A percentile compares a stretch with the other conserved stretches of the same genome.
These are phyloP conservation scores for Nicotiana attenuata DNA, from an alignment of 257 asterid genomes.

Conservation along the genomic window DNA sequence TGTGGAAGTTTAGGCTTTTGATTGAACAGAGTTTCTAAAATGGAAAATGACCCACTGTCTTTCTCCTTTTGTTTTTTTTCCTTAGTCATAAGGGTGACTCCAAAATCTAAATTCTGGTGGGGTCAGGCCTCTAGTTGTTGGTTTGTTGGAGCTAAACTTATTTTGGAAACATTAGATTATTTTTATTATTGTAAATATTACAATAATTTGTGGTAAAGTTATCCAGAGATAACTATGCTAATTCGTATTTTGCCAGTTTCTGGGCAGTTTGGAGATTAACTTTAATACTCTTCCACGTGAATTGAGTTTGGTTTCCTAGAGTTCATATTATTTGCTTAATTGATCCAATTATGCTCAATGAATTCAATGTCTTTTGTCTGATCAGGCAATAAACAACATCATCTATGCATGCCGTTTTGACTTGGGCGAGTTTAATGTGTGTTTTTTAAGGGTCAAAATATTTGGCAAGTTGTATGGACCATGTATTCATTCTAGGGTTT, in stretches of 20 bases:
- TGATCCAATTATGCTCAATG: neutral
- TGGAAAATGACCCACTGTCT: conserved; percentile 48
- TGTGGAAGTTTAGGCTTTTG: conserved; percentile 22
- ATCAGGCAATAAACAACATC: neutral
- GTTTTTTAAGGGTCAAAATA: neutral
- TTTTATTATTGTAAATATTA: neutral
- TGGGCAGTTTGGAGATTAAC: too few species aligned
- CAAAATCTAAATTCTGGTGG: neutral
- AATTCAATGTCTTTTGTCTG: neutral
- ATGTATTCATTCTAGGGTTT: too few species aligned
- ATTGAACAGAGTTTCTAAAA: conserved; percentile 46
- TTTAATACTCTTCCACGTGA: too few species aligned
- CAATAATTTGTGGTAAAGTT: neutral
- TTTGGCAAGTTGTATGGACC: neutral
- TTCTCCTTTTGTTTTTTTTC: neutral
- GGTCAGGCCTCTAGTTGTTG: neutral
- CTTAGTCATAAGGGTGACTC: neutral
- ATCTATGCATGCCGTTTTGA: neutral
- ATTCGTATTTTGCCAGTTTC: too few species aligned
- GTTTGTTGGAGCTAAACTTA: conserved; percentile 2
- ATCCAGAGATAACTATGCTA: neutral
- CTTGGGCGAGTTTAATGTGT: neutral
- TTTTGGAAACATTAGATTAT: neutral
- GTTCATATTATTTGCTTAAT: neutral
- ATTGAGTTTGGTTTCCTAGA: neutral